phyloP scores from a whole-genome alignment of 2,329 filamentous ascomycete genomes.

The Didymellaceae sp. region DNA sequence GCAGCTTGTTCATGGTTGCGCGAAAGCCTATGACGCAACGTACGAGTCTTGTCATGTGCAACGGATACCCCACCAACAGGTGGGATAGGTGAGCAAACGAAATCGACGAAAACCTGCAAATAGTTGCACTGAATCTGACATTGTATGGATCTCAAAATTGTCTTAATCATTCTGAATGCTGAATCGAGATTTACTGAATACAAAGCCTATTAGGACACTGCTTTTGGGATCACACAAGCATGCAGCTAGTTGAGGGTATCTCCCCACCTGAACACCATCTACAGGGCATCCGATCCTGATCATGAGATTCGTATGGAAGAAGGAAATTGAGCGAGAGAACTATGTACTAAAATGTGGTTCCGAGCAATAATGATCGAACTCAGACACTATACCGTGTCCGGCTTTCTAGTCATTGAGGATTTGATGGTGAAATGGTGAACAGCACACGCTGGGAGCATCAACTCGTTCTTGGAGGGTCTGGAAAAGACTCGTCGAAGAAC shows the following conservation, averaged over 20 bases:
- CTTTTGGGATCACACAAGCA: slow-evolving; percentile 20
- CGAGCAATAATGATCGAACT: neutral
- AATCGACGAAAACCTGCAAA: too few species aligned
- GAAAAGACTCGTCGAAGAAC: neutral
- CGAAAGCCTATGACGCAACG: slow-evolving; percentile 35
- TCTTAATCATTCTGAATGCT: slow-evolving; percentile 4
- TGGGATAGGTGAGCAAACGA: too few species aligned
- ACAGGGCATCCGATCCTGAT: slow-evolving; percentile 6
- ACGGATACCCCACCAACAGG: slow-evolving; percentile 12
- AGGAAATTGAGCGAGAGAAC: slow-evolving; percentile 5
- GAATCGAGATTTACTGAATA: slow-evolving; percentile 3
- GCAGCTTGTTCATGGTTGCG: slow-evolving; percentile 26
- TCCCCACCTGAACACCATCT: slow-evolving; percentile 20
- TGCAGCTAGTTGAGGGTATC: slow-evolving; percentile 17
- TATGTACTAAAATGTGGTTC: slow-evolving; percentile 1
- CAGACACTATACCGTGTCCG: neutral
- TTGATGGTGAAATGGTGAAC: too few species aligned
- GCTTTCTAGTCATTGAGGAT: neutral
- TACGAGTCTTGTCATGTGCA: slow-evolving; percentile 18
- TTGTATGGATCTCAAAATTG: too few species aligned
- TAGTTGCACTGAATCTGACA: too few species aligned
- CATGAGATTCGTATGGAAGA: slow-evolving; percentile 1
- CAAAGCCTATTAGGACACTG: slow-evolving; percentile 2
- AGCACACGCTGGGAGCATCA: too few species aligned
- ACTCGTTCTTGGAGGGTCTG: neutral